Percentiles rank a stretch among this genome's conserved stretches.
These are phyloP conservation scores for Nissolia schottii DNA, from an alignment of 306 rosid species.

Conservation along the genomic window DNA sequence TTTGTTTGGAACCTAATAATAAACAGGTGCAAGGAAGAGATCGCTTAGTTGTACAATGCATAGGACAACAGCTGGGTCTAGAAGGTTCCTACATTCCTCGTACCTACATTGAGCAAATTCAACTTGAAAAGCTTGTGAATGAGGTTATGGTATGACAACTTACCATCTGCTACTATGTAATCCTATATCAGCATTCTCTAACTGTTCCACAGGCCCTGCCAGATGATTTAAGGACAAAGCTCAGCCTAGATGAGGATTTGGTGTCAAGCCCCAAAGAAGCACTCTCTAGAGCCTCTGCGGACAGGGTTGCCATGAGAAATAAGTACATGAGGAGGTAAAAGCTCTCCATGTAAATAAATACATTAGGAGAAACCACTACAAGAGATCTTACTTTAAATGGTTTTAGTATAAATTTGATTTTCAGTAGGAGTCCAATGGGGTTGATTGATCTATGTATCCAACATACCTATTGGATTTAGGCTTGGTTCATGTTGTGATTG, in stretches of 20 bases:
- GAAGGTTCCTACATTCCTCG: conserved; percentile 96
- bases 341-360: background rate
- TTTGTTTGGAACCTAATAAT: conserved; percentile 13
- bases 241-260: conserved; percentile 91
- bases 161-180: conserved; percentile 2
- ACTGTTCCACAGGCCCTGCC: conserved; percentile 83
- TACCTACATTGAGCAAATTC: conserved; percentile 97
- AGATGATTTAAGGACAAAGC: conserved; percentile 92
- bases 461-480: background rate
- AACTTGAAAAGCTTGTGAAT: conserved; percentile 91
- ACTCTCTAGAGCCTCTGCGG: conserved; percentile 89
- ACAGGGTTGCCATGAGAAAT: conserved; percentile 73
- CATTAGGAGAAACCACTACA: background rate
- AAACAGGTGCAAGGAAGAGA: conserved; percentile 94
- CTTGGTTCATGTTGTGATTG: background rate
- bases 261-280: conserved; percentile 95
- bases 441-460: background rate
- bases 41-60: conserved; percentile 54
- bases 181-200: conserved; percentile 10
- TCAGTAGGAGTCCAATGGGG: background rate
- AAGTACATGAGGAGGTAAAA: conserved; percentile 69
- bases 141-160: conserved; percentile 88
- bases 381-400: background rate
- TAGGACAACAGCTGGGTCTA: conserved; percentile 84
- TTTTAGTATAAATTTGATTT: background rate